Conservation (phyloP, 257 asterid species). For the Phtheirospermum japonicum region DNA sequence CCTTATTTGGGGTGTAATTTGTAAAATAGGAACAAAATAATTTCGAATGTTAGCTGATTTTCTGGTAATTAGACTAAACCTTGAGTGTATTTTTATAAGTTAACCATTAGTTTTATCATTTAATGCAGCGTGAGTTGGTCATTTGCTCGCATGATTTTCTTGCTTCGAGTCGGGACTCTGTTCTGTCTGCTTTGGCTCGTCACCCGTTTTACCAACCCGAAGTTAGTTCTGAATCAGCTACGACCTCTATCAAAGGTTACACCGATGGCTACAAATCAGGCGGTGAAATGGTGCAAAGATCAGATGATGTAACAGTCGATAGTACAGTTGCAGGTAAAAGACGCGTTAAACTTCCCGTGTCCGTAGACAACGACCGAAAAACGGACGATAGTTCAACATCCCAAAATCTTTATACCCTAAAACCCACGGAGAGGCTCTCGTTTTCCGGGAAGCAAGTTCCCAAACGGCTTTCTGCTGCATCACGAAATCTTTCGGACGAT, state of each 20-base stretch:
- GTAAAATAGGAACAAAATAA: background rate
- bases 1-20: background rate
- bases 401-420: slow-evolving; percentile 47
- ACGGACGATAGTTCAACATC: slow-evolving; percentile 76
- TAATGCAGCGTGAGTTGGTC: slow-evolving; percentile 92
- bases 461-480: slow-evolving; percentile 42
- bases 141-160: slow-evolving; percentile 84
- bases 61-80: background rate
- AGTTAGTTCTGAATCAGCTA: slow-evolving; percentile 93
- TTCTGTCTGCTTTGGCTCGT: slow-evolving; percentile 69
- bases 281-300: slow-evolving; percentile 68
- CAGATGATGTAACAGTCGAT: slow-evolving; percentile 86
- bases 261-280: slow-evolving; percentile 70
- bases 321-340: slow-evolving; percentile 79
- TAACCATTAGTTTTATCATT: background rate
- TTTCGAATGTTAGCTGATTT: background rate
- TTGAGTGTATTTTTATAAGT: background rate
- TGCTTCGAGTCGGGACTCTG: slow-evolving; percentile 73
- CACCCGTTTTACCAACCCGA: slow-evolving; percentile 78
- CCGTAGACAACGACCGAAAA: slow-evolving; percentile 67
- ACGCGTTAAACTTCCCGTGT: slow-evolving; percentile 48
- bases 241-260: slow-evolving; percentile 76
- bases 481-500: slow-evolving; percentile 47
- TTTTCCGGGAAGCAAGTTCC: slow-evolving; percentile 85
- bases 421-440: slow-evolving; percentile 47